Evolutionary conservation across 2,329 filamentous ascomycete species (phyloP).

Genomic region (Cercospora sp.): DNA sequence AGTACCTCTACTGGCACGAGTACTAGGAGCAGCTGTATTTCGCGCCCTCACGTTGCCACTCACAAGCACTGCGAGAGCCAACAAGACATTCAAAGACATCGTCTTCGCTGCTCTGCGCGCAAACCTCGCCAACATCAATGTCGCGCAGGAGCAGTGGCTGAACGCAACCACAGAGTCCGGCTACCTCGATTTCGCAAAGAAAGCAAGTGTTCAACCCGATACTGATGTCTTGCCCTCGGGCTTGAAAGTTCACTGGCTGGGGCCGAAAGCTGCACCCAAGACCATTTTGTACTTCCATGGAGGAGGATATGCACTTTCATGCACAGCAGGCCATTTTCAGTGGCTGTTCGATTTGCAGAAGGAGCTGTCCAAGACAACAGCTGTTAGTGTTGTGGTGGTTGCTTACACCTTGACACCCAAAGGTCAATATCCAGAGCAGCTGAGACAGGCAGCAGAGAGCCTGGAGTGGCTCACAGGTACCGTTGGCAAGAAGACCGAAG

Average conservation of each 20-base stretch:
- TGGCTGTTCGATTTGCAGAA: conserved; percentile 50
- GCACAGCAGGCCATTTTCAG: conserved; percentile 49
- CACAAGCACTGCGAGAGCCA: conserved; percentile 35
- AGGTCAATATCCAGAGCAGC: conserved; percentile 50
- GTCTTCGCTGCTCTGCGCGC: conserved; percentile 32
- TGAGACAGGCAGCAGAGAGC: conserved; percentile 49
- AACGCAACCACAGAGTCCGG: conserved; percentile 35
- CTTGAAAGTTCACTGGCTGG: conserved; percentile 51
- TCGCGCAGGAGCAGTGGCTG: conserved; percentile 43
- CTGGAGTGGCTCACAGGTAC: conserved; percentile 47
- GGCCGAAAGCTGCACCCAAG: conserved; percentile 42
- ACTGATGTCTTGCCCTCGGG: conserved; percentile 45
- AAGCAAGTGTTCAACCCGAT: conserved; percentile 41
- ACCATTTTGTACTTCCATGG: conserved; percentile 52
- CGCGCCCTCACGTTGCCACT: conserved; percentile 40
- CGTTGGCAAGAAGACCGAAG: conserved; percentile 39
- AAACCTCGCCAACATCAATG: conserved; percentile 25
- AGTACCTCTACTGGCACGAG: conserved; percentile 27
- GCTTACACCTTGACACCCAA: conserved; percentile 56
- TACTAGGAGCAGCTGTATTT: conserved; percentile 36
- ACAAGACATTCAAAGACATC: conserved; percentile 32
- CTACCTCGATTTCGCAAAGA: conserved; percentile 41
- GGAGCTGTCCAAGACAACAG: conserved; percentile 42
- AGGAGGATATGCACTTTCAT: conserved; percentile 57
- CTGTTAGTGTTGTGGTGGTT: conserved; percentile 54